phyloP scores from a whole-genome alignment of 768 basidiomycete species.

The Leucosporidium scottii region DNA sequence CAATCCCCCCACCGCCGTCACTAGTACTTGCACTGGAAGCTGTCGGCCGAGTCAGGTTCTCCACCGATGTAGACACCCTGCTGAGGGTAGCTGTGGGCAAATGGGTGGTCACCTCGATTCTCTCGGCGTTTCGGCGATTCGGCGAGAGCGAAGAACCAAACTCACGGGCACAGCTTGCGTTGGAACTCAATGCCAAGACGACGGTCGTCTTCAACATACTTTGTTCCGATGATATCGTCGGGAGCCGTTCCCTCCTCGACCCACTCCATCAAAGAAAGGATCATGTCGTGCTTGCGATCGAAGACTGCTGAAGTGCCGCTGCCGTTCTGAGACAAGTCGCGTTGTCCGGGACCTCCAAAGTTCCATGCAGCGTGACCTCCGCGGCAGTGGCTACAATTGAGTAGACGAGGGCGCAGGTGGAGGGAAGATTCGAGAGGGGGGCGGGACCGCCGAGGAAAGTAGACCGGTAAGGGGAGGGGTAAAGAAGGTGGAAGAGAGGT shows the following conservation, averaged over 20 bases:
- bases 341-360: conserved; percentile 18
- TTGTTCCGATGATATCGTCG: conserved; percentile 13
- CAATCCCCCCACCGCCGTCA: too few relatives aligned
- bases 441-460: not conserved
- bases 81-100: conserved; percentile 13
- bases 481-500: too few relatives aligned
- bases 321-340: conserved; percentile 1
- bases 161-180: conserved; percentile 25
- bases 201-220: conserved; percentile 12
- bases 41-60: conserved; percentile 23
- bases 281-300: conserved; percentile 32
- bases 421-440: too few relatives aligned
- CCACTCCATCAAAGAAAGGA: conserved; percentile 30
- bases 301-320: conserved; percentile 1
- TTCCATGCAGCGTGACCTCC: conserved; percentile 9
- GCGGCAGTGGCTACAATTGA: conserved; percentile 2
- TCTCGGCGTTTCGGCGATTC: not conserved
- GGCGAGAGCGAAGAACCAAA: not conserved
- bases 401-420: conserved; percentile 4
- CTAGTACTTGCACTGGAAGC: conserved; percentile 19
- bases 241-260: conserved; percentile 28
- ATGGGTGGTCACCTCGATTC: not conserved
- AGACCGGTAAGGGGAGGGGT: not conserved
- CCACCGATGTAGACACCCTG: conserved; percentile 28
- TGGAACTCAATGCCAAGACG: conserved; percentile 11